Percentiles rank a stretch among this genome's conserved stretches.
phyloP scores from a whole-genome alignment of 2,329 filamentous ascomycete genomes.

The Fusarium sp. region DNA sequence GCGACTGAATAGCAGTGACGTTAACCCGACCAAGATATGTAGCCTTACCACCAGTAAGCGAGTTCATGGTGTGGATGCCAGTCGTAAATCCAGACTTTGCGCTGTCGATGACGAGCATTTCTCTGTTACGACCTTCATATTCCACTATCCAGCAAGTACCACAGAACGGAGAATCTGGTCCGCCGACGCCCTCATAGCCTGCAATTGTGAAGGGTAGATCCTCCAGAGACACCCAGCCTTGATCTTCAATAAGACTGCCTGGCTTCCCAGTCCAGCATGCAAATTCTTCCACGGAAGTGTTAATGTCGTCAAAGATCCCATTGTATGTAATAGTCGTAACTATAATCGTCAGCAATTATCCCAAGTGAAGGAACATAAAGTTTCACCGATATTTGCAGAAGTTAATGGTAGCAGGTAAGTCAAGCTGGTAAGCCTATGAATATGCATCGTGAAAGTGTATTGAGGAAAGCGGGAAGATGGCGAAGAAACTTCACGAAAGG shows the following conservation, averaged over 20 bases:
- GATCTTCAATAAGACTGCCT: neutral
- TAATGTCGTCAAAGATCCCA: neutral
- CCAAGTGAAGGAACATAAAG: fast-evolving
- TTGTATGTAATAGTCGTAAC: neutral
- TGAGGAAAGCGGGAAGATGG: too few relatives aligned
- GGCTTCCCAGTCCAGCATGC: neutral
- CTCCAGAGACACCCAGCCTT: neutral
- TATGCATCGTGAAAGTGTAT: too few relatives aligned
- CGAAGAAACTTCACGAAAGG: too few relatives aligned
- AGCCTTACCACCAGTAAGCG: fast-evolving
- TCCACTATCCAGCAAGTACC: neutral
- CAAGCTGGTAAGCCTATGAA: too few relatives aligned
- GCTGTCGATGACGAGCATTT: neutral
- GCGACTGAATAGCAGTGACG: fast-evolving
- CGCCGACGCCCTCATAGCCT: neutral
- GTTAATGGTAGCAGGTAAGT: too few relatives aligned
- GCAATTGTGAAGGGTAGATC: fast-evolving
- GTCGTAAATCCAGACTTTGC: neutral
- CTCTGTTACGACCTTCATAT: fast-evolving
- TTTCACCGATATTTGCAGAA: too few relatives aligned
- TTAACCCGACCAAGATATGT: neutral
- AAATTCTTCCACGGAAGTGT: neutral
- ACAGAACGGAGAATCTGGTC: neutral
- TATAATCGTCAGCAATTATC: fast-evolving
- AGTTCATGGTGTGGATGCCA: fast-evolving